These are phyloP conservation scores for Skeletonema tropicum DNA, from an alignment of 108 stramenopile species.

Conservation along the genomic window DNA sequence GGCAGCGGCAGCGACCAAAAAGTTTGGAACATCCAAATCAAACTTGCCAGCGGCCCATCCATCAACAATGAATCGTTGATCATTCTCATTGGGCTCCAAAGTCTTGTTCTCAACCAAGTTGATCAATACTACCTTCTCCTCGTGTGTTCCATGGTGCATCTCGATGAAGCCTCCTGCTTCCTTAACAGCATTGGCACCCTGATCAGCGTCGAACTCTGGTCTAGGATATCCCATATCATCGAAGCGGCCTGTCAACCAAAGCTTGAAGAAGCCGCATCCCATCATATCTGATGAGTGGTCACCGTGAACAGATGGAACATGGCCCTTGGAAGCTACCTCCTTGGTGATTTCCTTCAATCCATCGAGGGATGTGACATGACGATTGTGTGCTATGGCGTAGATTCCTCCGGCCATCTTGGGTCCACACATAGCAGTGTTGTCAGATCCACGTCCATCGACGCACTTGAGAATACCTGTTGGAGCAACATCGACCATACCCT, in stretches of 20 bases:
- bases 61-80: conserved; percentile 32
- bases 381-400: conserved; percentile 34
- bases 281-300: conserved; percentile 13
- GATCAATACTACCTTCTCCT: conserved; percentile 33
- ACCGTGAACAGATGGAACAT: conserved; percentile 36
- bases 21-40: conserved; percentile 26
- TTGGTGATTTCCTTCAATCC: conserved; percentile 14
- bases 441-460: conserved; percentile 35
- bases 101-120: conserved; percentile 28
- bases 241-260: conserved; percentile 29
- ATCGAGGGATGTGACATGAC: conserved; percentile 13
- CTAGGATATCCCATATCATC: conserved; percentile 35
- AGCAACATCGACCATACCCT: conserved; percentile 10
- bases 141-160: conserved; percentile 26
- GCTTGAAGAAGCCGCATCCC: conserved; percentile 30
- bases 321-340: conserved; percentile 14
- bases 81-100: conserved; percentile 24
- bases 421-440: conserved; percentile 12
- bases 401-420: conserved; percentile 35
- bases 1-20: conserved; percentile 25
- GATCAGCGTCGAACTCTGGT: conserved; percentile 34
- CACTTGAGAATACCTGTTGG: conserved; percentile 29
- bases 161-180: conserved; percentile 32
- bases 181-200: conserved; percentile 24
- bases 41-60: conserved; percentile 27